phyloP scores from a whole-genome alignment of 352 stramenopile species.

The Phytophthora pini region DNA sequence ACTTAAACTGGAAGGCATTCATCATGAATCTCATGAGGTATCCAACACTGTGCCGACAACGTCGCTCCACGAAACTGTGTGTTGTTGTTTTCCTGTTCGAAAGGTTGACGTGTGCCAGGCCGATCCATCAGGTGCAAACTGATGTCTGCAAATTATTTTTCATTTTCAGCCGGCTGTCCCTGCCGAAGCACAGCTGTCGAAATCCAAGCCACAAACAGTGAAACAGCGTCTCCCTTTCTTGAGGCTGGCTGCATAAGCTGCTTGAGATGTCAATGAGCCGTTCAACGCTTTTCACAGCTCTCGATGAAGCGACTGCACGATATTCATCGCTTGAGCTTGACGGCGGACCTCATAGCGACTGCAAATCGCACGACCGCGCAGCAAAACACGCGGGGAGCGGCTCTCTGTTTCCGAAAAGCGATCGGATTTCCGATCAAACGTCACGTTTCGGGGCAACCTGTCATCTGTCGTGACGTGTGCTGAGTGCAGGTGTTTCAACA shows the following conservation, averaged over 20 bases:
- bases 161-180: not conserved
- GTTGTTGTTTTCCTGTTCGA: not conserved
- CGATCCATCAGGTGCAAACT: constrained; percentile 1
- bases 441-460: not conserved
- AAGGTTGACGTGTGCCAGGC: not conserved
- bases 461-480: constrained; percentile 14
- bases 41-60: no score
- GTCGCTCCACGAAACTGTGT: no score
- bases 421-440: not conserved
- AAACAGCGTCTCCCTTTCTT: not conserved
- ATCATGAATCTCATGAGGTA: no score
- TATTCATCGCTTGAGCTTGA: not conserved
- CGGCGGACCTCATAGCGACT: not conserved
- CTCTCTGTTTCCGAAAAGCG: constrained; percentile 2
- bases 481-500: constrained; percentile 1
- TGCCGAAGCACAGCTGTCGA: not conserved
- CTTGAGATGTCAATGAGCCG: not conserved
- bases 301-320: not conserved
- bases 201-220: constrained; percentile 1
- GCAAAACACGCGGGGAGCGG: constrained; percentile 8
- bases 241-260: not conserved
- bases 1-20: no score
- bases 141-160: constrained; percentile 2
- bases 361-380: constrained; percentile 1
- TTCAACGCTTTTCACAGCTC: not conserved